Evolutionary conservation across 2,329 filamentous ascomycete genomes (phyloP).

Genomic region (Cladosporium sp.): DNA sequence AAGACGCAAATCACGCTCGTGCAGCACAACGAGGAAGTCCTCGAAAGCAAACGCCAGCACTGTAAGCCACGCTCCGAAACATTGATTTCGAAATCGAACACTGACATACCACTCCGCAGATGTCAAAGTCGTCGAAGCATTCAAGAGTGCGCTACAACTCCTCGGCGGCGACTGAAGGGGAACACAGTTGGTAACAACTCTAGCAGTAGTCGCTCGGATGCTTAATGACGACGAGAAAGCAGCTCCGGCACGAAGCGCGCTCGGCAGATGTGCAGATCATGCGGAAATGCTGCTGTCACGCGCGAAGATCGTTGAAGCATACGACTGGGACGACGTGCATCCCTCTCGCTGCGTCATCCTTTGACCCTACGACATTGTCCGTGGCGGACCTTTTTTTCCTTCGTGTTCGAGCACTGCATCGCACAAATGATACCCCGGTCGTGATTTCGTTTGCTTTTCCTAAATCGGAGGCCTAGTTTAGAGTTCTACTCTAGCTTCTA

Average conservation of each 20-base stretch:
- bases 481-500: conserved; percentile 15
- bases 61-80: conserved; percentile 56
- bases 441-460: neutral
- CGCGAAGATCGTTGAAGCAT: conserved; percentile 7
- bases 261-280: neutral
- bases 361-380: neutral
- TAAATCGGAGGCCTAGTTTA: neutral
- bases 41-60: conserved; percentile 67
- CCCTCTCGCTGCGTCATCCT: conserved; percentile 17
- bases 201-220: conserved; percentile 80
- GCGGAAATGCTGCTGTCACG: neutral
- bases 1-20: conserved; percentile 78
- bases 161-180: conserved; percentile 30
- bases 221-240: conserved; percentile 7
- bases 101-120: conserved; percentile 38
- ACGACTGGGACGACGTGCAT: conserved; percentile 20
- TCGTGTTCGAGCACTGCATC: neutral
- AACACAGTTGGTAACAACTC: conserved; percentile 70
- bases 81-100: conserved; percentile 17
- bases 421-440: neutral
- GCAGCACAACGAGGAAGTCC: conserved; percentile 14
- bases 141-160: conserved; percentile 51
- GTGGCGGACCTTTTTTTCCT: neutral
- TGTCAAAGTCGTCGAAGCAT: conserved; percentile 48
- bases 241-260: neutral